Percentiles rank a stretch among this genome's conserved stretches.
phyloP scores from a whole-genome alignment of 768 basidiomycete genomes.

The Mycena rebaudengoi region DNA sequence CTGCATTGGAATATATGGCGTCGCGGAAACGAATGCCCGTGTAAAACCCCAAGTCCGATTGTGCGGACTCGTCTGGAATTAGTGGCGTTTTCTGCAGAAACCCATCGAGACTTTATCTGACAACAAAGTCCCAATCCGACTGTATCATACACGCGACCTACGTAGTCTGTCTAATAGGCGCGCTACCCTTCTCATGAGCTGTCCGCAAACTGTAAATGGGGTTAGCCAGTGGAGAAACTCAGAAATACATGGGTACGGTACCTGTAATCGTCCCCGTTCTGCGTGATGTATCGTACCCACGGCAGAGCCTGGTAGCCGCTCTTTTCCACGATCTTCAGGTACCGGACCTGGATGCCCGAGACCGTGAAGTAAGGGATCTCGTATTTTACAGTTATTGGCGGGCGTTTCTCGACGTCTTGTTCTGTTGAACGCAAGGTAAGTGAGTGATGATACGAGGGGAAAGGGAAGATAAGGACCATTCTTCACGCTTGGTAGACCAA shows the following conservation, averaged over 20 bases:
- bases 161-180: slow-evolving; percentile 58
- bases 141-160: slow-evolving; percentile 15
- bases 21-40: too few relatives aligned
- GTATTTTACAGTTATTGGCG: slow-evolving; percentile 96
- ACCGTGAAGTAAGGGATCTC: slow-evolving; percentile 99
- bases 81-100: too few relatives aligned
- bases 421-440: slow-evolving; percentile 41
- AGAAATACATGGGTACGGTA: slow-evolving; percentile 34
- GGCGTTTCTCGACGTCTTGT: slow-evolving; percentile 86
- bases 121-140: too few relatives aligned
- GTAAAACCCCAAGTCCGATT: too few relatives aligned
- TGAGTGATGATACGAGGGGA: background rate
- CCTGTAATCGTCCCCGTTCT: slow-evolving; percentile 94
- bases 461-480: slow-evolving; percentile 66
- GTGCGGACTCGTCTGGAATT: too few relatives aligned
- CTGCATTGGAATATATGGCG: too few relatives aligned
- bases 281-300: slow-evolving; percentile 95
- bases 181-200: slow-evolving; percentile 77
- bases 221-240: background rate
- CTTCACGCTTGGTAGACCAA: slow-evolving; percentile 93
- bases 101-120: too few relatives aligned
- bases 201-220: slow-evolving; percentile 64
- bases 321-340: slow-evolving; percentile 98
- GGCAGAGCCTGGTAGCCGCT: slow-evolving; percentile 96
- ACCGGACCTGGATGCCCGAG: slow-evolving; percentile 96